A percentile compares a stretch with the other conserved stretches of the same genome.
phyloP scores from a whole-genome alignment of 1,139 yeast species.

The Diutina ranongensis region DNA sequence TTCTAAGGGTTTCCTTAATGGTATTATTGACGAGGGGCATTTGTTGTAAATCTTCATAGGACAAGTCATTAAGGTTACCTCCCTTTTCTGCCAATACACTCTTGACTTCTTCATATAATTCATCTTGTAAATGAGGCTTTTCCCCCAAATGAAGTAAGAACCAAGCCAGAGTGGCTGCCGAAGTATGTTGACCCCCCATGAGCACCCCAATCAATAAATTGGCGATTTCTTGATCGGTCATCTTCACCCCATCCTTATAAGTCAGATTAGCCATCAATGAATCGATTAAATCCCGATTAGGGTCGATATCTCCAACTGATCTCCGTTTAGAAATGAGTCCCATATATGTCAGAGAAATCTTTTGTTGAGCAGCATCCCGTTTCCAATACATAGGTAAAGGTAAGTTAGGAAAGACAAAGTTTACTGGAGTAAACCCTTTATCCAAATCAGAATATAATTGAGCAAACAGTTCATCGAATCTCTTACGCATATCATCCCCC shows the following conservation, averaged over 20 bases:
- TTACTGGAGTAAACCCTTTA: slow-evolving; percentile 92
- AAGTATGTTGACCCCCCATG: slow-evolving; percentile 99
- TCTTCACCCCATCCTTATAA: slow-evolving; percentile 84
- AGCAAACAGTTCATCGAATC: slow-evolving; percentile 78
- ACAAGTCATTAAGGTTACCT: slow-evolving; percentile 34
- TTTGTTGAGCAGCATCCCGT: slow-evolving; percentile 82
- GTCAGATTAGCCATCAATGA: slow-evolving; percentile 71
- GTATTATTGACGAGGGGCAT: slow-evolving; percentile 73
- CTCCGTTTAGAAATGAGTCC: slow-evolving; percentile 68
- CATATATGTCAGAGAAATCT: slow-evolving; percentile 72
- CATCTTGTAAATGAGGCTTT: slow-evolving; percentile 73
- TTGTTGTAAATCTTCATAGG: slow-evolving; percentile 73
- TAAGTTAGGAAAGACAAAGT: slow-evolving; percentile 88
- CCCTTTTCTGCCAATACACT: slow-evolving; percentile 38
- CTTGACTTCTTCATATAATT: slow-evolving; percentile 62
- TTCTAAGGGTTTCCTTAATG: slow-evolving; percentile 85
- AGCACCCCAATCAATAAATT: slow-evolving; percentile 87
- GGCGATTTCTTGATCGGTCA: slow-evolving; percentile 94
- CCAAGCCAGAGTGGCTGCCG: slow-evolving; percentile 96
- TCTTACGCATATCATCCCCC: slow-evolving; percentile 84
- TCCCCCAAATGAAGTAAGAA: slow-evolving; percentile 82
- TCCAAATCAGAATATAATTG: slow-evolving; percentile 81
- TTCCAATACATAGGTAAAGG: slow-evolving; percentile 79
- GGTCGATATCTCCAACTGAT: slow-evolving; percentile 54
- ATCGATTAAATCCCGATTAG: slow-evolving; percentile 82